Base-by-base conservation (phyloP, 2,329 filamentous ascomycete genomes). In the Aspergillus ruber region DNA sequence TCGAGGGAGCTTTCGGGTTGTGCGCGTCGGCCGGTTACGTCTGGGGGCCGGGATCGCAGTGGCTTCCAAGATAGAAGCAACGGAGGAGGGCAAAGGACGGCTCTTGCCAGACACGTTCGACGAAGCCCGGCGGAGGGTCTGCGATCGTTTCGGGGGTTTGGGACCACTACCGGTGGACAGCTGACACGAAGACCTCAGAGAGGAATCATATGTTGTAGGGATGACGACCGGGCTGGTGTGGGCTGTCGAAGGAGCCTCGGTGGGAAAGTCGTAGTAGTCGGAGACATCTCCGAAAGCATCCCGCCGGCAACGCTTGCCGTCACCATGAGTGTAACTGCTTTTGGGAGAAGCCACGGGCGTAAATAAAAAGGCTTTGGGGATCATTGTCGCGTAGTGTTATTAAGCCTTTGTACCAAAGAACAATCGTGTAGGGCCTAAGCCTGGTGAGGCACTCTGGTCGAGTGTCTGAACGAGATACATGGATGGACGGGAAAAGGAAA, bases 1-100 rank as follows among this genome's bases (percentile, higher is more conserved):
- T 53, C 71, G 59, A 36, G 68, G 62, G 45, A 70, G 47, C 57
- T 66, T 64, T 51, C 70, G 61, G 54, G 71, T 57, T 48, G 66
- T 58, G 47, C 65, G 65, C 51, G 65, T 64, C 8, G 67, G 66
- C 51, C 66, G 63, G 3, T 65, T 68, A 41, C 65, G 65, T 39
- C 65, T 65, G 49, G 75, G 76, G 17, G 74, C 73, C 3, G 80
- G 80, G 43, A 84, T 83, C 2, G 77, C 67, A 2, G 81, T 84
- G 41, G 80, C 74, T 47, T 80, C 77, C 29, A 84, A 66, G 47
- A 84, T 66, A 8, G 78, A 78, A 21, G 78, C 78, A 44, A 82
- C 74, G 18, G 78, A 74, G n/a, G 75, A 71, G 13, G 77, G 76
- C 4, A 81, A 59, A 8, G 72, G 71, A 66, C 72, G 50, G 63